Base-by-base conservation (phyloP, 257 asterid genomes). In the Nicotiana benthamiana region DNA sequence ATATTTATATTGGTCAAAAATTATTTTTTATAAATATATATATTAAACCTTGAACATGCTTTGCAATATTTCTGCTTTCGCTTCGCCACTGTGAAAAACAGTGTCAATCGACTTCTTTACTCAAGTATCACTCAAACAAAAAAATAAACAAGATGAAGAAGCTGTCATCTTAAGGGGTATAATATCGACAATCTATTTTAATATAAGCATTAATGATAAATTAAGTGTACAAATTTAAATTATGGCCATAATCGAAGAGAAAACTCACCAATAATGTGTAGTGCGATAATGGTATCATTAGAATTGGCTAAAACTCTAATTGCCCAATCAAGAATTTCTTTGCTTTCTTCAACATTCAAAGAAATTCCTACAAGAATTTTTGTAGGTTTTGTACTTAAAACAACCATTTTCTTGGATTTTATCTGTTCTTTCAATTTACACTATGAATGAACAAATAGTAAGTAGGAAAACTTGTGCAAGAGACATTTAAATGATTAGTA, bases 301-400 rank as follows among this genome's bases (percentile, higher is more conserved):
- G 97, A 96, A 28, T 81, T 90, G 18, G 97, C 94, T 13, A 92
- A 79, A 72, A 86, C 83, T 30, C 80, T 18, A 81, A 90, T 85
- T 57, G 90, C 94, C 97, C 98, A 91, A 60, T 79, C 52, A 13
- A 93, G 86, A 65, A 93, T 89, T 75, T 87, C 91, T 61, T 85
- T 87, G 72, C 96, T 89, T 56, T 90, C 89, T 65, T 87, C 86
- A 66, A 82, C 85, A 79, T 93, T 92, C 5, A 92, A 83, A 60
- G 97, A 75, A 70, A 92, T 88, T 79, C 97, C 98, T 57, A 93
- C 84, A 5, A 92, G 94, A 68, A 93, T 92, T 84, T 87, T 93
- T 8, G 88, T 26, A 81, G 91, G 83, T 30, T 79, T 66, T 15
- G 16, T 74, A 48, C 16, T 74, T 46, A 89, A 75, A 84, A 85